Percentiles rank a stretch among this genome's conserved stretches.
Evolutionary conservation across 768 basidiomycete genomes (phyloP).

Genomic region (Boletellus emodensis): DNA sequence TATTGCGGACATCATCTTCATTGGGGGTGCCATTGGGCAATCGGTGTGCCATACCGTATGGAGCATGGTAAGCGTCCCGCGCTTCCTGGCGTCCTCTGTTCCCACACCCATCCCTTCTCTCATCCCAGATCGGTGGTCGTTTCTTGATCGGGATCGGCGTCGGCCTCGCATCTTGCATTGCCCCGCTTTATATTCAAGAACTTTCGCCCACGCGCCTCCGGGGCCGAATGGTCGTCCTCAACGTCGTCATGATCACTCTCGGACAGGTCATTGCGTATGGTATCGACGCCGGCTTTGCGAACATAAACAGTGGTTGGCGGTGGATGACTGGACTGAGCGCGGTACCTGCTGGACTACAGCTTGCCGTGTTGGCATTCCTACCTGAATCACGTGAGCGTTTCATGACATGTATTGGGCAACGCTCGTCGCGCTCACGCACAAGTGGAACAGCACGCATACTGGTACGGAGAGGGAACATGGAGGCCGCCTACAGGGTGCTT

Average conservation of each 20-base stretch:
- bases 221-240: conserved; percentile 76
- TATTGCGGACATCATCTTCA: conserved; percentile 69
- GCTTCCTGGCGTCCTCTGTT: not conserved
- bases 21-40: conserved; percentile 69
- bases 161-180: conserved; percentile 71
- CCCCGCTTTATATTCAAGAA: conserved; percentile 82
- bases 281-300: conserved; percentile 63
- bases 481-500: conserved; percentile 51
- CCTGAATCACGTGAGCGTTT: conserved; percentile 70
- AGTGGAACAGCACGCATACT: conserved; percentile 52
- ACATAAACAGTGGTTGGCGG: conserved; percentile 64
- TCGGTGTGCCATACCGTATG: conserved; percentile 66
- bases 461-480: conserved; percentile 50
- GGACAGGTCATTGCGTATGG: conserved; percentile 80
- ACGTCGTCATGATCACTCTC: conserved; percentile 78
- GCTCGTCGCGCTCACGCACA: not conserved
- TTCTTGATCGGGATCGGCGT: conserved; percentile 75
- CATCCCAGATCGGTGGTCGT: conserved; percentile 55
- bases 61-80: conserved; percentile 50
- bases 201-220: conserved; percentile 70
- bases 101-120: not conserved
- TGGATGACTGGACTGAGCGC: conserved; percentile 82
- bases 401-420: not conserved
- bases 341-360: conserved; percentile 63
- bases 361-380: conserved; percentile 55